Evolutionary conservation across 257 asterid species (phyloP).

Genomic region (Buddleja alternifolia): DNA sequence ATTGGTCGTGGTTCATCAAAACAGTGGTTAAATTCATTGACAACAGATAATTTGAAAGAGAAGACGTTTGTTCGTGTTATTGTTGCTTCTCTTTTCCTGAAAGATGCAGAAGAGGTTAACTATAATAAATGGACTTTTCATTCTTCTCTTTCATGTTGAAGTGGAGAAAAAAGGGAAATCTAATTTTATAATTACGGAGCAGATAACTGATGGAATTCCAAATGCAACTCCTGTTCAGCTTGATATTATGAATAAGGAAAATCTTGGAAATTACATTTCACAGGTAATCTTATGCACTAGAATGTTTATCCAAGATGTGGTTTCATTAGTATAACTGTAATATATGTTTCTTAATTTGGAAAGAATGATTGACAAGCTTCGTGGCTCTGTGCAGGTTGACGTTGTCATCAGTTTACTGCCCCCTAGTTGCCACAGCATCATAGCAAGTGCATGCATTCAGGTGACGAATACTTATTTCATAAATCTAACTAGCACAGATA

Average conservation of each 20-base stretch:
- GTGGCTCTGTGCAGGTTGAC: conserved; percentile 64
- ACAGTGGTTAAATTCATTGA: conserved; percentile 48
- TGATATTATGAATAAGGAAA: conserved; percentile 57
- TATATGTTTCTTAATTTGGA: conserved; percentile 9
- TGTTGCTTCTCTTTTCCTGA: conserved; percentile 85
- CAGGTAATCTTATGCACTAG: conserved; percentile 51
- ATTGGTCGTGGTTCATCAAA: conserved; percentile 52
- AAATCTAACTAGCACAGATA: background rate
- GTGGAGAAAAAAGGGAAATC: background rate
- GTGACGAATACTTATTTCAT: conserved; percentile 37
- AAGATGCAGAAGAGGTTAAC: conserved; percentile 96
- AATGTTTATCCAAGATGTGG: background rate
- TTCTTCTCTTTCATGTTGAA: background rate
- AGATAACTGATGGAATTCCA: conserved; percentile 73
- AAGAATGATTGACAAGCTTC: conserved; percentile 16
- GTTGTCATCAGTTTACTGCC: conserved; percentile 95
- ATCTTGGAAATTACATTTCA: conserved; percentile 50
- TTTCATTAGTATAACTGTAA: background rate
- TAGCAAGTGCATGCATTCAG: conserved; percentile 89
- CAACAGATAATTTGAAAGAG: conserved; percentile 49
- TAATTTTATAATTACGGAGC: conserved; percentile 33
- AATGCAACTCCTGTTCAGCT: conserved; percentile 85
- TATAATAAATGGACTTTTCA: conserved; percentile 2
- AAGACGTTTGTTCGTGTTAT: conserved; percentile 57
- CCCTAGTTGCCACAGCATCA: conserved; percentile 72